Evolutionary conservation across 1,139 yeast genomes (phyloP), one percentile per base, ranked within the genome.

Genomic region (Sugiyamaella castrensis): DNA sequence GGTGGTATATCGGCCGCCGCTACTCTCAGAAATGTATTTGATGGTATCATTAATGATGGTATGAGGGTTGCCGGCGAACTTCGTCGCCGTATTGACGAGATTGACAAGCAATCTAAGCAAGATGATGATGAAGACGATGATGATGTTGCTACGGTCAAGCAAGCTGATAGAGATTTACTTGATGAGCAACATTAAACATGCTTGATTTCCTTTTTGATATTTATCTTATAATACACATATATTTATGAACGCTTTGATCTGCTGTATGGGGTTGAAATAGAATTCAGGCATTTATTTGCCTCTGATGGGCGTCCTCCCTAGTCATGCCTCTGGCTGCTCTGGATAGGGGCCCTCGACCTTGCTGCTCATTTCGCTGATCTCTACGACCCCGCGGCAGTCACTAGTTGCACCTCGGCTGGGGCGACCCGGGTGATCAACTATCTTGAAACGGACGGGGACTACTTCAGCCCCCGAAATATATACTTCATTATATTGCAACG

Each of bases 41-140:
- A 88, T 67, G 94, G 95, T 8, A 75, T 92, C 52, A 76, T 92
- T 56, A 95, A 95, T 0, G 98, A 92, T 67, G 96, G 97, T 4
- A 76, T 87, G 64, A 80, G 91, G 50, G 95, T 91, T 12, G 97
- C 98, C 0, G 81, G 79, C 48, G 91, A 87, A 62, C 95, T 91
- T 1, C 81, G 92, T 57, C 82, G 84, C 58, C 81, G 96, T 55
- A 88, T 87, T 78, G 96, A 89, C 63, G 83, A 81, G 41, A 62
- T 65, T 33, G 68, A 65, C 46, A 53, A 52, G 36, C 52, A 51
- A 12, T 41, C 53, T 43, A 48, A 51, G 28, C 48, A 50, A 27
- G 59, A 53, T 19, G 57, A 54, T 13, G 58, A 59, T 37, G 57
- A 55, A 6, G 63, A 56, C 8, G 63, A 60, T 33, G 63, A 58